Base-by-base conservation (phyloP, 2,329 filamentous ascomycete genomes). In the Ophiostoma ulmi region DNA sequence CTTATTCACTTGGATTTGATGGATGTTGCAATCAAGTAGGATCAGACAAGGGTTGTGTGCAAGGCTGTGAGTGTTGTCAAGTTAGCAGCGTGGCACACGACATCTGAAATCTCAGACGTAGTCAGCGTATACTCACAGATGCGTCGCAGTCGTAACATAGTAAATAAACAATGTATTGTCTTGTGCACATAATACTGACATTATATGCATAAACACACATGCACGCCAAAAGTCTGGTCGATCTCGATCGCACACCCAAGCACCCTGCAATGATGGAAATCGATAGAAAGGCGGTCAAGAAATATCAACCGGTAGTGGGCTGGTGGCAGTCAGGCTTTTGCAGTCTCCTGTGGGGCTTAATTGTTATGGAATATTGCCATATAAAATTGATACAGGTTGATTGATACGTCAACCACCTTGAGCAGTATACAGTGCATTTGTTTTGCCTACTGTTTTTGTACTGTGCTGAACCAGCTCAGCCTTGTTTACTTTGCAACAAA, bases 401-500 rank as follows among this genome's bases (percentile, higher is more conserved):
- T 31, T 31, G 31, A 31, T 31, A 31, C 31, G 31, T 31, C 31
- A 31, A 31, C 31, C 2, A 31, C 31, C 31, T 3, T 31, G 31
- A 31, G 31, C 31, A 3, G 4, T 31, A 3, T 31, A 31, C 31
- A 31, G 31, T 31, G 31, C 31, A 31, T 31, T 31, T 31, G 31
- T 31, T 31, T 39, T 48, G n/a, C 3, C 13, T 17, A 58, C 52
- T 58, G 22, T 22, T 26, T 26, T 58, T 8, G 52, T 58, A 58
- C 58, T 63, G 58, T 63, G 26, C 5, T 35, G 0, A 36, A 35
- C 44, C 44, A 48, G 44, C 22, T 61, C 55, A 61, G 58, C 58
- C 58, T 63, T 63, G 58, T 58, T 58, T 22, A 58, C 52, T 13
- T 58, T 58, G 52, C 22, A 58, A 13, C 44, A 48, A 48, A 20